A percentile compares a stretch with the other conserved stretches of the same genome.
phyloP scores from a whole-genome alignment of 208 protist genomes.

The Tetramitus jugosus region DNA sequence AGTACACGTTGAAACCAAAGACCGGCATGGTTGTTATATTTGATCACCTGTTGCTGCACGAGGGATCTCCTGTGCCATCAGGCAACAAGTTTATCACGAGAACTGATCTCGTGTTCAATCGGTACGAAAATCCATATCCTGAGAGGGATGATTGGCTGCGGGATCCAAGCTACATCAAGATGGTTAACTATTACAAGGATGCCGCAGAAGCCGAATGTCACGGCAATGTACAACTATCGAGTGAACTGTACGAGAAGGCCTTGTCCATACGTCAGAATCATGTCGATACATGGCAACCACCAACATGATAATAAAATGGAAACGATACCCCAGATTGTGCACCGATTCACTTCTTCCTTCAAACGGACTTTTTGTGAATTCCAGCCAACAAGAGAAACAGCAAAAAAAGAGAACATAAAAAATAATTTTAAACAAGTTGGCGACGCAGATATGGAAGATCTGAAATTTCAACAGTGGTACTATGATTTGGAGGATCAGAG shows the following conservation, averaged over 20 bases:
- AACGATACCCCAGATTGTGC: too few relatives aligned
- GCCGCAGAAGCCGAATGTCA: constrained; percentile 23
- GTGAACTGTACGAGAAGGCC: constrained; percentile 24
- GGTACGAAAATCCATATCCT: neutral
- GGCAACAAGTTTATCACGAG: constrained; percentile 16
- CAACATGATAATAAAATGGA: too few relatives aligned
- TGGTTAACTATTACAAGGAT: neutral
- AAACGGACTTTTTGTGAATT: too few relatives aligned
- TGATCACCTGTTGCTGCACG: constrained; percentile 18
- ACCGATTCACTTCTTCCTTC: too few relatives aligned
- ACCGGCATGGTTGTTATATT: constrained; percentile 12
- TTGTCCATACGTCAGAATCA: constrained; percentile 21
- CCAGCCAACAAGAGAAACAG: too few relatives aligned
- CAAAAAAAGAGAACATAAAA: too few relatives aligned
- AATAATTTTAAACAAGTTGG: too few relatives aligned
- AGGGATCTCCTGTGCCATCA: constrained; percentile 10
- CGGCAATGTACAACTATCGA: constrained; percentile 12
- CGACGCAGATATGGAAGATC: too few relatives aligned
- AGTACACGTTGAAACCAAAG: constrained; percentile 15
- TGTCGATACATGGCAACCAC: too few relatives aligned
- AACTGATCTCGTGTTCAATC: constrained; percentile 22
- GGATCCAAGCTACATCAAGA: neutral
- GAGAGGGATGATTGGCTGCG: neutral
- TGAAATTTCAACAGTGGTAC: too few relatives aligned
- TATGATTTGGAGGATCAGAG: too few relatives aligned